Evolutionary conservation across 129 eudicot species (phyloP).

Genomic region (Saposhnikovia divaricata): DNA sequence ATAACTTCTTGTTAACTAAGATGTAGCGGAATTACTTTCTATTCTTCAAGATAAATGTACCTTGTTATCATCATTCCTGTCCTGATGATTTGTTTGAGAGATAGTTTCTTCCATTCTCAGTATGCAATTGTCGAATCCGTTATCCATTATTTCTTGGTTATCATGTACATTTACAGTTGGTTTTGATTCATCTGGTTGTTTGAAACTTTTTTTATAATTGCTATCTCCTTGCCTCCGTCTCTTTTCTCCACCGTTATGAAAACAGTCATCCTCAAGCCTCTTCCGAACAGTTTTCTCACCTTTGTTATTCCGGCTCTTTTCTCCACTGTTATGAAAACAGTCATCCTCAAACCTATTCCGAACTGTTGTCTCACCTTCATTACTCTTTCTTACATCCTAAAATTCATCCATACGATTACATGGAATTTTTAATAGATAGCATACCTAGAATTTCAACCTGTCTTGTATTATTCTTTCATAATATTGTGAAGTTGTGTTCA

Average conservation of each 20-base stretch:
- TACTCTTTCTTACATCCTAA: neutral
- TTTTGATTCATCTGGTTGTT: slow-evolving; percentile 1
- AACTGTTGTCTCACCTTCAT: neutral
- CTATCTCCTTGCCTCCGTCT: neutral
- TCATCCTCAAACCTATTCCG: neutral
- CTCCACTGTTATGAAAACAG: neutral
- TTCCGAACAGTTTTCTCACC: neutral
- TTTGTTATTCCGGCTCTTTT: neutral
- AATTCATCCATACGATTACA: neutral
- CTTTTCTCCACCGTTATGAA: neutral
- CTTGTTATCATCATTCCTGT: neutral
- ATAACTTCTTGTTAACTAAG: neutral
- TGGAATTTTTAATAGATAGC: neutral
- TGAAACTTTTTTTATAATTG: neutral
- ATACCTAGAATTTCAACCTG: neutral
- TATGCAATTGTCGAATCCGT: neutral
- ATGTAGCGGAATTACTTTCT: neutral
- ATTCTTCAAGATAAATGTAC: neutral
- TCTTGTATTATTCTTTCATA: neutral
- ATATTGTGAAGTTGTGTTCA: neutral
- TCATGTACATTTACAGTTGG: neutral
- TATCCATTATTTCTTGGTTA: neutral
- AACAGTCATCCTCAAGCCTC: neutral
- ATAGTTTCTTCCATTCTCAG: neutral
- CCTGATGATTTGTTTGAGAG: neutral